Percentiles rank a stretch among this genome's conserved stretches.
phyloP scores from a whole-genome alignment of 331 rosid genomes.

The Acacia concinna region DNA sequence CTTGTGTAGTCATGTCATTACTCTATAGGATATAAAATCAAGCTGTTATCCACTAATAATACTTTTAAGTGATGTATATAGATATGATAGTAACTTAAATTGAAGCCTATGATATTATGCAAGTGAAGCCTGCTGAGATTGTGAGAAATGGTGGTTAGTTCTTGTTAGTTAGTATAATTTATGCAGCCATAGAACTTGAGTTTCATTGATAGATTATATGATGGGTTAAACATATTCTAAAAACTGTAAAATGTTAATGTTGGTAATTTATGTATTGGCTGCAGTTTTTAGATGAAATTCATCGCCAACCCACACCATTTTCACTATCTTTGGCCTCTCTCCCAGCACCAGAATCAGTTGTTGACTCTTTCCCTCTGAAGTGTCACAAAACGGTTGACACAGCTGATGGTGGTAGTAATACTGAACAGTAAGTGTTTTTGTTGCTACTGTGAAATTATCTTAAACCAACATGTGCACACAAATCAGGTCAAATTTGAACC shows the following conservation, averaged over 20 bases:
- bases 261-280: background rate
- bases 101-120: background rate
- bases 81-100: background rate
- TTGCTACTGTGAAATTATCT: background rate
- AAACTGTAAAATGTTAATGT: background rate
- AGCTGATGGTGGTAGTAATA: background rate
- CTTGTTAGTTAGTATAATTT: background rate
- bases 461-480: background rate
- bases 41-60: background rate
- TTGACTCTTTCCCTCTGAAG: constrained; percentile 1
- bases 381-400: background rate
- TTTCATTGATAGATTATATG: background rate
- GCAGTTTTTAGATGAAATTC: constrained; percentile 7
- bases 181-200: background rate
- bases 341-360: constrained; percentile 1
- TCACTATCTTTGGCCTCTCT: background rate
- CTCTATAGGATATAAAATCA: background rate
- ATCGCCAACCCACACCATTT: background rate
- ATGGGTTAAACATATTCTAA: background rate
- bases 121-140: background rate
- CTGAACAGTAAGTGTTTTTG: constrained; percentile 7
- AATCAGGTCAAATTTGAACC: background rate
- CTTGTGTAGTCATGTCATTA: background rate
- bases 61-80: background rate
- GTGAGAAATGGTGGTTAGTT: background rate